Evolutionary conservation across 352 stramenopile genomes (phyloP), one percentile per base, ranked within the genome.

Genomic region (Aphanomyces cochlioides): DNA sequence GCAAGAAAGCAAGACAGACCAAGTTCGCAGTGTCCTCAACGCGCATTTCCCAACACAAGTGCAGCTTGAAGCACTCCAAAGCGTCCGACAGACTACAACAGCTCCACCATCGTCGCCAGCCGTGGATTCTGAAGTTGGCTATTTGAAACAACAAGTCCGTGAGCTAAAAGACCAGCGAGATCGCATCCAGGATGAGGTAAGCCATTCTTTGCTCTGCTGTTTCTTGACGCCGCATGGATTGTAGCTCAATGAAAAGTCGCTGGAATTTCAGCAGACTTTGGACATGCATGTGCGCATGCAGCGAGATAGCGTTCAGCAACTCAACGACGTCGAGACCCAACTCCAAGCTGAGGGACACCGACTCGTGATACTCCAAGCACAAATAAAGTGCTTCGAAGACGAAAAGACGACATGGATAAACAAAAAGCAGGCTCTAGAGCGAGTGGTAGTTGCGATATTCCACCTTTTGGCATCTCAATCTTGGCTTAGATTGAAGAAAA

Each of bases 111-210:
- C 64, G 17, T n/a, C 43, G 8, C 7, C 64, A 5, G 47, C 34
- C 4, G 19, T 63, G 40, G 64, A 70, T 36, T 43, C 64, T 1
- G 64, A 70, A 28, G 64, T 70, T 4, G 64, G 43, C 1, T 70
- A 70, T 34, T 34, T 70, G 1, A 70, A 70, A 50, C 64, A 70
- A 34, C 64, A 70, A 47, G 37, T 70, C 17, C 64, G 64, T 28
- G 47, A 70, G 19, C 47, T 70, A 7, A 61, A 61, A 36, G 64
- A 70, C 38, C 34, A 17, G 7, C 41, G 48, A 12, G 47, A 54
- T n/a, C 7, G 34, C 5, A 38, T 61, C 38, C 43, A 70, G 13
- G 12, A 60, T 1, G 47, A 70, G 59, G 59, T 67, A 56, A 17
- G 59, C 5, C 41, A 1, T 12, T 3, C 10, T n/a, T 28, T 17